Percentiles rank a stretch among this genome's conserved stretches.
Conservation (phyloP, 306 rosid species). For the Citrullus amarus region DNA sequence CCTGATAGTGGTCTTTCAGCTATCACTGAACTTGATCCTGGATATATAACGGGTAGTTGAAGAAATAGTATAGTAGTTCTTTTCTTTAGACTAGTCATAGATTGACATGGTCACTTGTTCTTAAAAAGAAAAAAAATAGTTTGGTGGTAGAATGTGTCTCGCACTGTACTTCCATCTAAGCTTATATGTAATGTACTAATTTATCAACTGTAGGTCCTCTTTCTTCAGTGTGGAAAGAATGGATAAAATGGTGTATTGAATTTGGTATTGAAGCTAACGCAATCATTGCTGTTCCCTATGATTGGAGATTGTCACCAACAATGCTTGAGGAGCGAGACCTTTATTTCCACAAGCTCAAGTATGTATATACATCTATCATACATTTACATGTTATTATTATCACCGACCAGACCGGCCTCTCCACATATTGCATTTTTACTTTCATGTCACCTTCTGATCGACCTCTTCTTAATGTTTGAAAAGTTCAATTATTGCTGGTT, state of each 20-base stretch:
- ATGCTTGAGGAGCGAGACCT: conserved; percentile 95
- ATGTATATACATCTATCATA: conserved; percentile 17
- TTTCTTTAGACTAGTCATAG: neutral
- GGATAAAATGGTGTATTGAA: conserved; percentile 98
- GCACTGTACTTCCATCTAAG: neutral
- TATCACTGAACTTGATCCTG: conserved; percentile 96
- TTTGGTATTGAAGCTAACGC: conserved; percentile 97
- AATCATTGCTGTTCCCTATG: conserved; percentile 91
- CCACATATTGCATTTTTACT: neutral
- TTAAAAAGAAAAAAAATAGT: neutral
- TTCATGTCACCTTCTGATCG: neutral
- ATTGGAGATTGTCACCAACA: conserved; percentile 90
- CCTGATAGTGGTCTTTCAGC: conserved; percentile 99
- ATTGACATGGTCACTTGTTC: neutral
- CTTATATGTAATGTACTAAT: neutral
- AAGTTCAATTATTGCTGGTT: neutral
- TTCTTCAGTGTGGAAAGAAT: conserved; percentile 94
- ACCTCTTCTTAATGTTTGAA: neutral
- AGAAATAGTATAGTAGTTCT: neutral
- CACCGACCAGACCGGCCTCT: neutral
- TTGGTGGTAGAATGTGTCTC: neutral
- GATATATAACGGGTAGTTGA: conserved; percentile 72
- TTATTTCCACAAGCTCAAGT: conserved; percentile 95
- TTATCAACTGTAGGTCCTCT: conserved; percentile 61
- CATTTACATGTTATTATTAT: neutral